These are phyloP conservation scores for Coelastrella sp. DNA, from an alignment of 139 green algal species.

Conservation along the genomic window DNA sequence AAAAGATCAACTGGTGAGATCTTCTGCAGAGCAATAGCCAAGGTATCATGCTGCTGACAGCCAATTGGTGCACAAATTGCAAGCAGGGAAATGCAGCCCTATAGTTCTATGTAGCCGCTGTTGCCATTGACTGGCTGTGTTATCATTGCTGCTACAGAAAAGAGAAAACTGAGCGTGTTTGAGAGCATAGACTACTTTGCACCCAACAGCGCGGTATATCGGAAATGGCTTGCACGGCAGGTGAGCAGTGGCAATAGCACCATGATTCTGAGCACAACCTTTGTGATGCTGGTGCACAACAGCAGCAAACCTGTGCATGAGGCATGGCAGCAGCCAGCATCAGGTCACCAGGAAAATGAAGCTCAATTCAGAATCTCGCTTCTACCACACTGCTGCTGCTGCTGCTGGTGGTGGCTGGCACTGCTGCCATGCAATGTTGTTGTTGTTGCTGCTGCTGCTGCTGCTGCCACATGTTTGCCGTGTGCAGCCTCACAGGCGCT, in stretches of 20 bases:
- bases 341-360: neutral
- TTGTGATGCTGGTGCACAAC: no score
- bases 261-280: neutral
- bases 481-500: slow-evolving; percentile 66
- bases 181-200: slow-evolving; percentile 93
- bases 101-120: neutral
- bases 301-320: neutral
- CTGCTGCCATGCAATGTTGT: neutral
- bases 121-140: neutral
- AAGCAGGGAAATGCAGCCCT: no score
- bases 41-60: no score
- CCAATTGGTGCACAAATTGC: no score
- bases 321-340: neutral
- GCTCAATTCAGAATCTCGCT: neutral
- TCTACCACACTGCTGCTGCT: neutral
- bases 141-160: slow-evolving; percentile 60
- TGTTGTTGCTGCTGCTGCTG: neutral
- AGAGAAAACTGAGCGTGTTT: slow-evolving; percentile 67
- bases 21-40: neutral
- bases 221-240: slow-evolving; percentile 79
- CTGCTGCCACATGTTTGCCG: neutral
- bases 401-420: neutral
- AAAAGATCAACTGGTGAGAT: no score
- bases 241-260: slow-evolving; percentile 3
- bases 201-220: slow-evolving; percentile 83